Base-by-base conservation (phyloP, 345 rosid genomes). In the Pugionium cornutum region DNA sequence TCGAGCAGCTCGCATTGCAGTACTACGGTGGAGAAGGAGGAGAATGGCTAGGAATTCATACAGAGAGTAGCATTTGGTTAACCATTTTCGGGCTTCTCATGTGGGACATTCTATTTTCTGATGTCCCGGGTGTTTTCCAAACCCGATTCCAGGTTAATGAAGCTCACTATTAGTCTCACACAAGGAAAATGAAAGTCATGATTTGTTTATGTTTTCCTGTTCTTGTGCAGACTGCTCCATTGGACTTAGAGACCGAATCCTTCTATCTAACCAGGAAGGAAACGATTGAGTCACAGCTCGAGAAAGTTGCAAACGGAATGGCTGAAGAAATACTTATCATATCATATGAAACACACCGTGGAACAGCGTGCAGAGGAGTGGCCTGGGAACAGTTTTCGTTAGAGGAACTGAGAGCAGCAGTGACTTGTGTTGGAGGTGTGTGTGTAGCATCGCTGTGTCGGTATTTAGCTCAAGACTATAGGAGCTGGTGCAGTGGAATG, bases 401-500 rank as follows among this genome's bases (percentile, higher is more conserved):
- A 36, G 75, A 82, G 5, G 86, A 83, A 66, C 86, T 94, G 47
- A 84, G 92, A 11, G 97, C 92, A 58, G 92, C 92, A 54, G 97
- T 90, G 73, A 67, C 86, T 35, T 88, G 97, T 63, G 79, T 83
- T 26, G 84, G 90, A 34, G 95, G 95, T 31, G 52, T 81, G 47
- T 82, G 95, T 78, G 73, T 94, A 76, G 95, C 95, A 40, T 80
- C 91, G 2, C 69, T 90, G 35, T 94, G 92, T 50, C 78, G 84
- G 41, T 68, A 81, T 69, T 83, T 90, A 33, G 86, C 90, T 52
- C 92, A 83, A 81, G 99, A 90, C 64, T 88, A 90, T 37, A 67
- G 73, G 32, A 90, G 88, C 67, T 94, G 99, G 99, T 86, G 90
- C n/a, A 83, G 92, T 42, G 99, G 99, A 73, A 88, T 94, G 96